phyloP scores from a whole-genome alignment of 1,139 yeast species.

The Hyphopichia fennica region DNA sequence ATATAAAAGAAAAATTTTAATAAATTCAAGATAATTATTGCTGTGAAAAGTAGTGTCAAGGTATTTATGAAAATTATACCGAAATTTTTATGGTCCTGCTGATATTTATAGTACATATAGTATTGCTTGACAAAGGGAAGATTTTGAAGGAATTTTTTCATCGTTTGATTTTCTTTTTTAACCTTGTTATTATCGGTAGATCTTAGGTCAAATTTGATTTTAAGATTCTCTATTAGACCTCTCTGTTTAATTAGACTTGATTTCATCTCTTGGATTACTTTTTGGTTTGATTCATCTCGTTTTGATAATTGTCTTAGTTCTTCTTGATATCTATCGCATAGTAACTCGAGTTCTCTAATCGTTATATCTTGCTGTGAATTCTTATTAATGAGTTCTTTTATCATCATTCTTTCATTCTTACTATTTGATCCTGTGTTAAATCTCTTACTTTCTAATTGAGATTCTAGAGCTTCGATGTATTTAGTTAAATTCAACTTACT shows the following conservation, averaged over 20 bases:
- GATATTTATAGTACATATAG: constrained; percentile 26
- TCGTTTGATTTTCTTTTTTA: not conserved
- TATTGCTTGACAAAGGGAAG: constrained; percentile 38
- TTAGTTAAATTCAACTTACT: constrained; percentile 18
- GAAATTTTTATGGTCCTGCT: constrained; percentile 20
- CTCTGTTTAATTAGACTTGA: constrained; percentile 21
- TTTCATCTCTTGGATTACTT: constrained; percentile 17
- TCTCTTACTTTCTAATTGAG: constrained; percentile 10
- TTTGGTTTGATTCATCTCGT: constrained; percentile 12
- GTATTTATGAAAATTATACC: constrained; percentile 22
- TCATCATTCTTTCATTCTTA: not conserved
- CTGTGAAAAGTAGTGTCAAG: constrained; percentile 21
- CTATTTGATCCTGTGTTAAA: not conserved
- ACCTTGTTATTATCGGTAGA: constrained; percentile 21
- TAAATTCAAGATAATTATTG: constrained; percentile 20
- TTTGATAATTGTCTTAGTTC: constrained; percentile 17
- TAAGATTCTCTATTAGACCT: constrained; percentile 20
- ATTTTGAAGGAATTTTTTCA: constrained; percentile 7
- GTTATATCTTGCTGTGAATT: constrained; percentile 21
- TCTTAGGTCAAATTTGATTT: constrained; percentile 17
- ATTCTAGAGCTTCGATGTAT: constrained; percentile 21
- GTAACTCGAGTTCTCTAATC: constrained; percentile 19
- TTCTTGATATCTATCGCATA: constrained; percentile 24
- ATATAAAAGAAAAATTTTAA: constrained; percentile 15
- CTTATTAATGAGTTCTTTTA: constrained; percentile 9